Evolutionary conservation across 768 basidiomycete species (phyloP), one percentile per base, ranked within the genome.

Genomic region (Serendipita sp.): DNA sequence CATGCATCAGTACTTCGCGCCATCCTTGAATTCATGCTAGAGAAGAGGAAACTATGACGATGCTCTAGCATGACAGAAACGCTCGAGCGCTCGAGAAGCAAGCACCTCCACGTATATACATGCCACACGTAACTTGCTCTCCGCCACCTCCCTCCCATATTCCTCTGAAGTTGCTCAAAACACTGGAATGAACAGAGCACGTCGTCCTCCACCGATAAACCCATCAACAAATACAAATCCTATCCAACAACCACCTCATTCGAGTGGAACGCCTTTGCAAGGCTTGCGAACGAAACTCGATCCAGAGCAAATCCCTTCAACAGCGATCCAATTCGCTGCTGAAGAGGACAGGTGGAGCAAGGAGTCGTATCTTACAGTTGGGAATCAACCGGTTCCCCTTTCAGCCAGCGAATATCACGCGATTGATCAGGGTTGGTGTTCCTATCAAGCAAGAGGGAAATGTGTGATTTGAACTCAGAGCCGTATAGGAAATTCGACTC

Each of bases 301-400:
- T 72, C 85, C 88, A 4, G 80, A 76, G 69, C 92, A 95, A 71
- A 85, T 98, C 34, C 96, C 96, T n/a, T 94, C 92, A 2, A 87
- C 91, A 28, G 84, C 90, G 15, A 85, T 88, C 46, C 78, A 83
- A 11, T 83, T 88, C 63, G 88, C 91, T 69, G 74, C 78, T 3
- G 94, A 97, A 79, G 84, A 88, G 67, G 80, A 82, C 66, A 76
- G 81, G 77, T 91, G 89, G 85, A 84, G 88, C 70, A 77, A 81
- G 23, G 81, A 88, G 69, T 76, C 81, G 44, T 91, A 84, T 68
- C 78, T 81, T 76, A 85, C 84, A 7, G 78, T 81, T 13, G 80
- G 80, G 0, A 75, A 77, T 44, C 86, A 84, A 69, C 66, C 76
- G 11, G 84, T 84, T 0, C 96, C 95, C 0, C 76, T 91, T 15